Evolutionary conservation across 371 early-diverging fungal species (phyloP).

Genomic region (Actinomortierella wolfii): DNA sequence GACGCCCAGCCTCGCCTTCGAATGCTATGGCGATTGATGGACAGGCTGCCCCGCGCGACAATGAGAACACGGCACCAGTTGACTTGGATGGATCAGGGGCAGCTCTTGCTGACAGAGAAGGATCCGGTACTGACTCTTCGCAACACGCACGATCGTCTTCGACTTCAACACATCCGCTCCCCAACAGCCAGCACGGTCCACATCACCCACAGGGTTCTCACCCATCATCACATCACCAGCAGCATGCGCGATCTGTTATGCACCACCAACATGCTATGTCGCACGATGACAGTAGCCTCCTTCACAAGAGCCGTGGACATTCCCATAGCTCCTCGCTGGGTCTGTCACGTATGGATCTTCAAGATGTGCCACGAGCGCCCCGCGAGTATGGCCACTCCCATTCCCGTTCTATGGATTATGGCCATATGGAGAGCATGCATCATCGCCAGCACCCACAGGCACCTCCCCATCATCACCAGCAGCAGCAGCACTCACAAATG

Average conservation of each 20-base stretch:
- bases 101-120: too few species aligned
- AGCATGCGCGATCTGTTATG: not conserved
- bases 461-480: conserved; percentile 1
- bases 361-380: conserved; percentile 14
- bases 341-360: conserved; percentile 32
- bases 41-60: too few species aligned
- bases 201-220: too few species aligned
- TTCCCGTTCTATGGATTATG: conserved; percentile 41
- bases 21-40: too few species aligned
- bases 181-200: too few species aligned
- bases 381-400: conserved; percentile 24
- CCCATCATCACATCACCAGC: not conserved
- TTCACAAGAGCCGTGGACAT: conserved; percentile 32
- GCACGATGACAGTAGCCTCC: conserved; percentile 11
- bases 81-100: too few species aligned
- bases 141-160: too few species aligned
- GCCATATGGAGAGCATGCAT: conserved; percentile 15
- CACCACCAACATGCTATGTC: too few species aligned
- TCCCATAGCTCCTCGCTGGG: conserved; percentile 30
- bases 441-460: not conserved
- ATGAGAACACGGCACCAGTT: too few species aligned
- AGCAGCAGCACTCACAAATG: conserved; percentile 4
- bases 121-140: too few species aligned
- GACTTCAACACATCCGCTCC: too few species aligned
- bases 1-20: too few species aligned